Base-by-base conservation (phyloP, 768 basidiomycete species). In the Pleurotus giganteus region DNA sequence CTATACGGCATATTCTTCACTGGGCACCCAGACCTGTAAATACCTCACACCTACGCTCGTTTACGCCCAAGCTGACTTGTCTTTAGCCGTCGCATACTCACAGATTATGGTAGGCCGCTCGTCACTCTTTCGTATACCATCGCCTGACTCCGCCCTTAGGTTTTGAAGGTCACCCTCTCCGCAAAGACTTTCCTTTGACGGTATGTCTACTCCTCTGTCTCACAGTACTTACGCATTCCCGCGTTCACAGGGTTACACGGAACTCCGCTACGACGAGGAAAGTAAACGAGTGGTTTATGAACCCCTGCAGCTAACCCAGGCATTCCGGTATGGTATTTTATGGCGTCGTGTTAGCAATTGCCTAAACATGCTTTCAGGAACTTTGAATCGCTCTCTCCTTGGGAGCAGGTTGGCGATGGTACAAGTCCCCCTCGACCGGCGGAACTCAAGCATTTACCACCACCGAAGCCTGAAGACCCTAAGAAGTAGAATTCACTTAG, bases 131-230 rank as follows among this genome's bases (percentile, higher is more conserved):
- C 15, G 23, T 19, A 56, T 12, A 28, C 34, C 29, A 17, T 46
- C 27, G 29, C 49, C 39, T 55, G 60, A 15, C 65, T 19, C 8
- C 7, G 52, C 58, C 23, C 19, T 47, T 31, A 92, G 91, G 92
- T 54, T 97, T 98, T 64, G 95, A 98, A 72, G 97, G 97, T 19
- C 94, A 99, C 67, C 97, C 97, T 8, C 72, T 99, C 43, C 85
- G 97, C 59, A 99, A 99, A 70, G 97, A 99, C 68, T 99, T 98
- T 82, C 97, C 97, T 28, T 72, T 99, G 62, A 97, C 94, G 7
- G 95, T 94, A 67, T 62, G 86, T 74, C 21, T 12, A 42, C 36
- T 46, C 17, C 29, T 11, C 36, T 43, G 29, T 57, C 42, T 51
- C 53, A 47, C 17, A 24, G 45, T 36, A 39, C 7, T 55, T n/a